Evolutionary conservation across 202 grass and related monocot genomes (phyloP), one percentile per base, ranked within the genome.

Genomic region (Musa balbisiana): DNA sequence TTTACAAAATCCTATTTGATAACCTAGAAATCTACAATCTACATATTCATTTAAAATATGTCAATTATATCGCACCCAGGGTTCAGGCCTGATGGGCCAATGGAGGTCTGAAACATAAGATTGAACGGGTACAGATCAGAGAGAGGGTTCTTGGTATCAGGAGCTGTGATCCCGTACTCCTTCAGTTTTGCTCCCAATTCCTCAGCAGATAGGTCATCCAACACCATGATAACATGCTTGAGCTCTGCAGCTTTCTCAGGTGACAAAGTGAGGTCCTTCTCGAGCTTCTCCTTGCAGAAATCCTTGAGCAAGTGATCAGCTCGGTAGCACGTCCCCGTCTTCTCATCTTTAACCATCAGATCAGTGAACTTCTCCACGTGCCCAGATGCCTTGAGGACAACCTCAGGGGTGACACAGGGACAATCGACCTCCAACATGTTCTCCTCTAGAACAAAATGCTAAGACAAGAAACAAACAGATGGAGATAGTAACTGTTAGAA

Each of bases 331-430:
- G 78, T 92, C 55, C 88, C 94, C n/a, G 87, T 92, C 81, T 98
- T 94, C 76, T 98, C 94, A 80, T 98, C 94, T 75, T 98, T 98
- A 50, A 98, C 91, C 94, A 98, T 94, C 56, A 98, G 78, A 50
- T 94, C 94, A n/a, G 94, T 98, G 88, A 98, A 98, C 73, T 98
- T 98, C 6, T 98, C 94, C 15, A 98, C 91, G 56, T 98, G 94
- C 22, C 94, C 94, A 70, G 94, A 98, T 49, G 94, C 94, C 80
- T 94, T 98, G 79, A 98, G 77, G 70, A 98, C 91, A 70, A 88
- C 69, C 74, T 98, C 94, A 33, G 91, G 94, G 3, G 94, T 98
- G 24, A 98, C 94, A 83, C 94, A 98, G 50, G 94, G 95, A 21
- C 95, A 98, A 76, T 98, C 95, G 1, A 98, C 95, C 85, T 98